These are phyloP conservation scores for Schizosaccharomyces lindneri DNA, from an alignment of 805 yeast genomes.

Conservation along the genomic window DNA sequence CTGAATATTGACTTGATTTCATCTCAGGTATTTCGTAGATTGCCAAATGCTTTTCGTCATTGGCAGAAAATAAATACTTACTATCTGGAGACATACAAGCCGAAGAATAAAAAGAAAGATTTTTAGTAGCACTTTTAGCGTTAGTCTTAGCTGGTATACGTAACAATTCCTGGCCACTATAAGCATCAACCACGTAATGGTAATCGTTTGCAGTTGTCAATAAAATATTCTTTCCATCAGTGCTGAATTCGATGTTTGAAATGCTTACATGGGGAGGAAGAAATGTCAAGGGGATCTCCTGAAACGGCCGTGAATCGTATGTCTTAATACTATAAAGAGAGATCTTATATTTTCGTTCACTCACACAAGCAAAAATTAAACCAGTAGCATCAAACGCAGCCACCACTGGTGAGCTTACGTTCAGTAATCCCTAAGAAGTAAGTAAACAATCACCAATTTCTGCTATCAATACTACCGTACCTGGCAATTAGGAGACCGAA, in stretches of 20 bases:
- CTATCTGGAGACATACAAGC: constrained; percentile 48
- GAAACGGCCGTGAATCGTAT: constrained; percentile 33
- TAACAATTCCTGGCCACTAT: constrained; percentile 23
- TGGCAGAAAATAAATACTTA: constrained; percentile 30
- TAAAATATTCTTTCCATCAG: constrained; percentile 41
- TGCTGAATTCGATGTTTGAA: constrained; percentile 54
- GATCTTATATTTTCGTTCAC: constrained; percentile 20
- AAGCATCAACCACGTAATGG: constrained; percentile 47
- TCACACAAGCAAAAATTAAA: constrained; percentile 46
- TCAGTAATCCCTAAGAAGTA: constrained; percentile 30
- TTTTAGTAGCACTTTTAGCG: constrained; percentile 18
- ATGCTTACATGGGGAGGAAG: constrained; percentile 10
- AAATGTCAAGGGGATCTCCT: constrained; percentile 19
- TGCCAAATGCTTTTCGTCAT: constrained; percentile 25
- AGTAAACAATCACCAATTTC: neutral
- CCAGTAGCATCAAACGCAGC: constrained; percentile 71
- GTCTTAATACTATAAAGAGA: constrained; percentile 37
- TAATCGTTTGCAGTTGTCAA: constrained; percentile 29
- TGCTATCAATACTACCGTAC: neutral
- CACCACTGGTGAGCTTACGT: constrained; percentile 28
- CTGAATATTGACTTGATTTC: neutral
- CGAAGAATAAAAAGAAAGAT: constrained; percentile 29
- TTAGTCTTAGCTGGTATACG: neutral
- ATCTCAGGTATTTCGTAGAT: constrained; percentile 9
- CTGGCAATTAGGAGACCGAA: constrained; percentile 26